phyloP scores from a whole-genome alignment of 2,329 filamentous ascomycete species.

The Cladosporium austrohemisphaericum region DNA sequence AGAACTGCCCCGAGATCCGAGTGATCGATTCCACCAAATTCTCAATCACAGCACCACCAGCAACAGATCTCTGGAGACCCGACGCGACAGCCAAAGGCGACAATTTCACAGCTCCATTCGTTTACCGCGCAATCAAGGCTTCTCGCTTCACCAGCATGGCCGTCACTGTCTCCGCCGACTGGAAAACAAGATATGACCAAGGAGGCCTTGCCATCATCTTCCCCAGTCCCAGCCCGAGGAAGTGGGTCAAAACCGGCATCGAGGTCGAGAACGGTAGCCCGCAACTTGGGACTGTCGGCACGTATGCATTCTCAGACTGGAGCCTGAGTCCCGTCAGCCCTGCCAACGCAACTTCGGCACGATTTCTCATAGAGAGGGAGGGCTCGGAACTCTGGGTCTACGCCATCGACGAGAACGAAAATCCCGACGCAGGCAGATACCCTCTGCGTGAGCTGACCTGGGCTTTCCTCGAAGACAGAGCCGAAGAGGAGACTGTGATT shows the following conservation, averaged over 20 bases:
- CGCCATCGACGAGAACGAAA: slow-evolving; percentile 25
- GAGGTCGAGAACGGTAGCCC: slow-evolving; percentile 64
- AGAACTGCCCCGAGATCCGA: no score
- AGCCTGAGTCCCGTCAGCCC: slow-evolving; percentile 54
- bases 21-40: no score
- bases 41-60: slow-evolving; percentile 53
- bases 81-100: slow-evolving; percentile 50
- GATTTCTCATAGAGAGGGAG: slow-evolving; percentile 27
- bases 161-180: slow-evolving; percentile 59
- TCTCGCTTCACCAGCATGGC: slow-evolving; percentile 58
- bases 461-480: slow-evolving; percentile 57
- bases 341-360: slow-evolving; percentile 23
- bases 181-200: slow-evolving; percentile 64
- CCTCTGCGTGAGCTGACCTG: slow-evolving; percentile 71
- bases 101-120: slow-evolving; percentile 38
- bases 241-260: slow-evolving; percentile 76
- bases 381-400: slow-evolving; percentile 69
- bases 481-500: slow-evolving; percentile 53
- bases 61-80: slow-evolving; percentile 73
- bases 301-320: slow-evolving; percentile 74
- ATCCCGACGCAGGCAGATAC: slow-evolving; percentile 39
- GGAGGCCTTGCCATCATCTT: slow-evolving; percentile 53
- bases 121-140: slow-evolving; percentile 22
- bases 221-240: slow-evolving; percentile 17
- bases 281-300: slow-evolving; percentile 66